Evolutionary conservation across 129 eudicot species (phyloP), one percentile per base, ranked within the genome.

Genomic region (Oenanthe sinensis): DNA sequence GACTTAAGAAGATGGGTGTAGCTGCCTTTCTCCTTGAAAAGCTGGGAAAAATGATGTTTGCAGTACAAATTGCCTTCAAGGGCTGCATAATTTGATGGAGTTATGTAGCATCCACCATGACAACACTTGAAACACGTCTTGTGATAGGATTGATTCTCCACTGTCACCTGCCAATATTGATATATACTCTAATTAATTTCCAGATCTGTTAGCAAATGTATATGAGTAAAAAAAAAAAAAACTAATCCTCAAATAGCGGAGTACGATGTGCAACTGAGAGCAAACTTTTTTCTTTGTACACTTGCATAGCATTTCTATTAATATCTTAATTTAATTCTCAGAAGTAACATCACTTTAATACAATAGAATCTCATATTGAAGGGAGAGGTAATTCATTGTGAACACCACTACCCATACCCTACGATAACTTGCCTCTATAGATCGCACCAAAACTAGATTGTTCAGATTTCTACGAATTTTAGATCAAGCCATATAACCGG

Each of bases 21-120:
- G 87, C 98, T 95, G 28, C 98, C 98, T 85, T 95, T 95, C 84
- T 95, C 98, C 89, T 92, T 91, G 85, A 95, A 95, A 43, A 95
- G 91, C 90, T 95, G 98, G 3, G 97, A 95, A 83, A 94, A 95
- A 87, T 95, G 98, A 75, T 93, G 98, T 79, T 94, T 95, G 90
- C 97, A 95, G 84, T 91, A 94, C 82, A 94, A 81, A 30, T 87
- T 86, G 47, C 97, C 98, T 65, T 95, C 93, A 11, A 95, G 86
- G 47, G 98, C 97, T 40, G 98, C 98, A 78, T 95, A 95, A 84
- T 90, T 91, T 85, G 98, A 95, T 47, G 97, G 97, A 40, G 97
- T 77, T 78, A 95, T 80, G 46, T 93, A 86, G 79, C 98, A 95
- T 30, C 97, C 97, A 49, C 98, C 98, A 60, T 95, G 97, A 43